Conservation (phyloP, 345 rosid species). For the Hibiscus mutabilis region DNA sequence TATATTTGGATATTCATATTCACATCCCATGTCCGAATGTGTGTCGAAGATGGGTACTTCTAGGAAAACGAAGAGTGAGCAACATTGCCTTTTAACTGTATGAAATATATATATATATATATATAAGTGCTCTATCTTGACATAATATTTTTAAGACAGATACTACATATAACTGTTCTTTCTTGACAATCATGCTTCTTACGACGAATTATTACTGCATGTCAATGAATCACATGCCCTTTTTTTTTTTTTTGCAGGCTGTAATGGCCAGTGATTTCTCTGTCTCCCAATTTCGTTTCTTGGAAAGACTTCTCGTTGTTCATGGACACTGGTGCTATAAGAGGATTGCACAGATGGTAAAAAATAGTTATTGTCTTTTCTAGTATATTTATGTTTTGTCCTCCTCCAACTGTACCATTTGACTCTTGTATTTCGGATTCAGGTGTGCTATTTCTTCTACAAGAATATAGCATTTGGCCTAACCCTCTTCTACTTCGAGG, state of each 20-base stretch:
- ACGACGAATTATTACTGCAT: no score
- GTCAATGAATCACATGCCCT: no score
- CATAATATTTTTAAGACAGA: no score
- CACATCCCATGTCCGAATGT: no score
- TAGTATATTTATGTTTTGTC: not conserved
- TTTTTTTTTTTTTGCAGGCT: constrained; percentile 78
- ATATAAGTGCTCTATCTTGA: no score
- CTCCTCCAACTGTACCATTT: constrained; percentile 4
- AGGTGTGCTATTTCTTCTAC: constrained; percentile 99
- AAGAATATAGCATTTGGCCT: constrained; percentile 96
- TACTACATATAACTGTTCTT: no score
- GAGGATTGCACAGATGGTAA: constrained; percentile 97
- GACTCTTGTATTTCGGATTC: constrained; percentile 21
- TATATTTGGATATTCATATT: no score
- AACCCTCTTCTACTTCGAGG: constrained; percentile 95
- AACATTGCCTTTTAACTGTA: no score
- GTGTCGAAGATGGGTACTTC: no score
- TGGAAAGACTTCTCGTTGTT: constrained; percentile 91
- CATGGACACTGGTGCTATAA: constrained; percentile 99
- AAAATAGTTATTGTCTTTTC: not conserved
- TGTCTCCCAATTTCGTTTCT: constrained; percentile 84
- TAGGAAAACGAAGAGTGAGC: no score
- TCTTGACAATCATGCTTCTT: no score
- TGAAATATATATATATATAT: no score
- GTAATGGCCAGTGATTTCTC: constrained; percentile 99